phyloP scores from a whole-genome alignment of 345 rosid species.

The Salix udensis region DNA sequence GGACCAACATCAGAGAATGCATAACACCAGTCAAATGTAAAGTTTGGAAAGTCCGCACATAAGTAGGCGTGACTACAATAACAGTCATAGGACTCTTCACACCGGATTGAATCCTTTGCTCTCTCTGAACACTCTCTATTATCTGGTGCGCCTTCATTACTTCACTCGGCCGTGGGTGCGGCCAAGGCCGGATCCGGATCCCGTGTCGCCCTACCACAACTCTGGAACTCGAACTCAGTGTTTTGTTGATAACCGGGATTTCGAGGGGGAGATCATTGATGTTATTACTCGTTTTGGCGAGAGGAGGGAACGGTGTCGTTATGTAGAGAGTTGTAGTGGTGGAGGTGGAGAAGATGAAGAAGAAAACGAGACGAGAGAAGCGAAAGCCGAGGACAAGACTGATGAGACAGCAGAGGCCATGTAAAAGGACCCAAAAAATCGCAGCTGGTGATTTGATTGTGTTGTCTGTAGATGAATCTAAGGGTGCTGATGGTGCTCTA shows the following conservation, averaged over 20 bases:
- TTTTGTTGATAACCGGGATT: slow-evolving; percentile 28
- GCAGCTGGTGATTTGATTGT: slow-evolving; percentile 63
- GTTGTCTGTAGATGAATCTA: slow-evolving; percentile 59
- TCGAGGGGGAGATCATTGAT: slow-evolving; percentile 15
- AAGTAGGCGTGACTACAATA: slow-evolving; percentile 86
- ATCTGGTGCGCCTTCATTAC: slow-evolving; percentile 91
- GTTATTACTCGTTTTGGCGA: slow-evolving; percentile 6
- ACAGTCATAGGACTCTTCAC: slow-evolving; percentile 55
- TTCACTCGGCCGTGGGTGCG: slow-evolving; percentile 86
- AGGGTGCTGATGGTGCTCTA: slow-evolving; percentile 43
- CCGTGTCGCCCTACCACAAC: slow-evolving; percentile 97
- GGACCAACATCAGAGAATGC: slow-evolving; percentile 86
- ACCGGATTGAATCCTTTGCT: slow-evolving; percentile 76
- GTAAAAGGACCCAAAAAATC: slow-evolving; percentile 68
- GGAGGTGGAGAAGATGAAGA: slow-evolving; percentile 78
- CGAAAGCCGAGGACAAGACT: slow-evolving; percentile 88
- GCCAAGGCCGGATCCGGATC: slow-evolving; percentile 99
- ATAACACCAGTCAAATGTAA: slow-evolving; percentile 88
- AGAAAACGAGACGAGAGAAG: slow-evolving; percentile 87
- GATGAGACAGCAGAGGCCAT: slow-evolving; percentile 78
- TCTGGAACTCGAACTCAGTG: slow-evolving; percentile 66
- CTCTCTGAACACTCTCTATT: slow-evolving; percentile 82
- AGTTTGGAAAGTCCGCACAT: slow-evolving; percentile 87
- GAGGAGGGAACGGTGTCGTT: slow-evolving; percentile 54
- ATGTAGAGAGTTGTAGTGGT: slow-evolving; percentile 38